A percentile compares a stretch with the other conserved stretches of the same genome.
phyloP scores from a whole-genome alignment of 202 grass and related monocot species.

The Saccharum hybrid region DNA sequence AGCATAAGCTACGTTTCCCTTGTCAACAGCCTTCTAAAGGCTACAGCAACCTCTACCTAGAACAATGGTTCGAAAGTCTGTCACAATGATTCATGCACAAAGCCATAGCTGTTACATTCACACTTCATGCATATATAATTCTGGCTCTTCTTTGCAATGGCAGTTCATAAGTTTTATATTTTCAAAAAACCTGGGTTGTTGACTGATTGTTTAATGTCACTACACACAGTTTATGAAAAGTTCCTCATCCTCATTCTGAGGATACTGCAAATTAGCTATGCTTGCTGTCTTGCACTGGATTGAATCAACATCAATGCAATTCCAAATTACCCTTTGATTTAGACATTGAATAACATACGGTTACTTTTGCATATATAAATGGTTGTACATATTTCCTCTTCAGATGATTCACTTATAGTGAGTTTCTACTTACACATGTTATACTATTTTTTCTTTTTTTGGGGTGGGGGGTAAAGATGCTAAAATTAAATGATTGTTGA shows the following conservation, averaged over 20 bases:
- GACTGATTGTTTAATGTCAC: not conserved
- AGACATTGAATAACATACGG: not conserved
- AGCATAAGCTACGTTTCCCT: not conserved
- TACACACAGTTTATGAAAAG: not conserved
- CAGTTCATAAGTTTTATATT: not conserved
- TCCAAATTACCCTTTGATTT: not conserved
- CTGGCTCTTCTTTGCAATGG: too few relatives aligned
- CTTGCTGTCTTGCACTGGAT: not conserved
- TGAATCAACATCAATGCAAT: not conserved
- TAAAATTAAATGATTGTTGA: not conserved
- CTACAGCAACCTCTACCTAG: not conserved
- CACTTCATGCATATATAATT: not conserved
- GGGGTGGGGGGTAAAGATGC: not conserved
- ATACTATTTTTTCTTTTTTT: not conserved
- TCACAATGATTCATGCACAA: not conserved
- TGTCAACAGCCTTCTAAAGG: not conserved
- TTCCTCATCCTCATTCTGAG: not conserved
- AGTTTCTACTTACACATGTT: not conserved
- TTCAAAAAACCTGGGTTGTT: not conserved
- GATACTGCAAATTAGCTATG: constrained; percentile 5
- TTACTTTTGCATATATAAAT: not conserved
- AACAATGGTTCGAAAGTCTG: not conserved
- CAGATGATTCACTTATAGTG: not conserved
- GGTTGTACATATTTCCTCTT: not conserved
- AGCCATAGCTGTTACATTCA: not conserved